A percentile compares a stretch with the other conserved stretches of the same genome.
These are phyloP conservation scores for Posidonia oceanica DNA, from an alignment of 116 monocot genomes.

Conservation along the genomic window DNA sequence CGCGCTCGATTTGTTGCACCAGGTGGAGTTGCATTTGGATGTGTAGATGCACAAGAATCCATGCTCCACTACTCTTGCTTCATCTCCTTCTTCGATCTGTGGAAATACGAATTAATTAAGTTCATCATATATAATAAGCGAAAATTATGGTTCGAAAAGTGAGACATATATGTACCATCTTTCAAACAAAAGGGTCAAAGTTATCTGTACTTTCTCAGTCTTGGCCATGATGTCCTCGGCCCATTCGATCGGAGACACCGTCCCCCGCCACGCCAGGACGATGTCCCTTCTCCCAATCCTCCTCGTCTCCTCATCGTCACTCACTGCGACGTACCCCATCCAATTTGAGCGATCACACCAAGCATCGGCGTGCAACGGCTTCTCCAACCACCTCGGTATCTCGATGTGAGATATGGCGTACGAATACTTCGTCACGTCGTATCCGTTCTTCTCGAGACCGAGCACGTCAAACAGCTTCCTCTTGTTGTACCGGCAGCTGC, in stretches of 20 bases:
- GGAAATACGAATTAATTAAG: too few species aligned
- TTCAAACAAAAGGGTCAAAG: too few species aligned
- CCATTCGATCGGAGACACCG: slow-evolving; percentile 72
- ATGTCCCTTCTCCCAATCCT: slow-evolving; percentile 66
- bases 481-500: slow-evolving; percentile 55
- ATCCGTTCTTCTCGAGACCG: slow-evolving; percentile 32
- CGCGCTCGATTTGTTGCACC: slow-evolving; percentile 50
- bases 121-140: too few species aligned
- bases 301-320: slow-evolving; percentile 33
- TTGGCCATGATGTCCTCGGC: slow-evolving; percentile 59
- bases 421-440: slow-evolving; percentile 55
- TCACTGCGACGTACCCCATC: slow-evolving; percentile 89
- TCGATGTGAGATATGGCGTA: slow-evolving; percentile 67
- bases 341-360: slow-evolving; percentile 74
- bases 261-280: slow-evolving; percentile 71
- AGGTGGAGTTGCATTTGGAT: slow-evolving; percentile 31
- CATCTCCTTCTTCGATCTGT: slow-evolving; percentile 6
- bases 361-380: slow-evolving; percentile 8
- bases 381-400: slow-evolving; percentile 51
- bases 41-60: slow-evolving; percentile 40
- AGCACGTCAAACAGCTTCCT: slow-evolving; percentile 47
- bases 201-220: slow-evolving; percentile 36
- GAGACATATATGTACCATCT: too few species aligned
- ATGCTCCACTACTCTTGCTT: slow-evolving; percentile 5
- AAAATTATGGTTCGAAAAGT: too few species aligned